phyloP scores from a whole-genome alignment of 2,329 filamentous ascomycete genomes.

The Aureobasidium subglaciale region DNA sequence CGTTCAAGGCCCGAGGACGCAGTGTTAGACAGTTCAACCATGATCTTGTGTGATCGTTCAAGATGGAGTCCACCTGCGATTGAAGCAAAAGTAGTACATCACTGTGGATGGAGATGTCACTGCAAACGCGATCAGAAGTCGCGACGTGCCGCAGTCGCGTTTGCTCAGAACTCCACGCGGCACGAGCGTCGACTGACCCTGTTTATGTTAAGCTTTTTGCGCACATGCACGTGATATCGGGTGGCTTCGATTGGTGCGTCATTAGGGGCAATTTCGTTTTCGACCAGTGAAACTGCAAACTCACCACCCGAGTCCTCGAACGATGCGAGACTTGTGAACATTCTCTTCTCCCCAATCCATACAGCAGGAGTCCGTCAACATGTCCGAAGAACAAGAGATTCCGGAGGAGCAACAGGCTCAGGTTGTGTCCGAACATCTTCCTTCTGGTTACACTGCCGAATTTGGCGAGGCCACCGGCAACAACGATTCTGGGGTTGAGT shows the following conservation, averaged over 20 bases:
- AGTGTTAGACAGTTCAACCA: too few relatives aligned
- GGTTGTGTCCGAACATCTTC: conserved; percentile 17
- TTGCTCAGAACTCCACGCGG: neutral
- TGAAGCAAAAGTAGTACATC: too few relatives aligned
- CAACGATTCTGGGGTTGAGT: conserved; percentile 38
- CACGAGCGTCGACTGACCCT: neutral
- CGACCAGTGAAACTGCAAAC: neutral
- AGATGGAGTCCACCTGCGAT: too few relatives aligned
- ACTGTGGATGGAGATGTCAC: neutral
- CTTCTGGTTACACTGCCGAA: conserved; percentile 17
- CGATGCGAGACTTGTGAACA: neutral
- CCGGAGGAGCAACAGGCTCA: conserved; percentile 6
- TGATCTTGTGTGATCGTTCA: too few relatives aligned
- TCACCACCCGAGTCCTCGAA: conserved; percentile 1
- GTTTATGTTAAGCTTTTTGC: neutral
- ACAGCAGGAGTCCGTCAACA: neutral
- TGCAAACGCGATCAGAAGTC: neutral
- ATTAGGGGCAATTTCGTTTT: conserved; percentile 12
- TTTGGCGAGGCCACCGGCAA: conserved; percentile 3
- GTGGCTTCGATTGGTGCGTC: neutral
- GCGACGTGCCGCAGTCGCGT: neutral
- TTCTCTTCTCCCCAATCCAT: neutral
- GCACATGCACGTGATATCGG: conserved; percentile 2
- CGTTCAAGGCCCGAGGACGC: too few relatives aligned
- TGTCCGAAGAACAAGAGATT: conserved; percentile 4